Evolutionary conservation across 176 grass and related monocot species (phyloP).

Genomic region (Musa troglodytarum): DNA sequence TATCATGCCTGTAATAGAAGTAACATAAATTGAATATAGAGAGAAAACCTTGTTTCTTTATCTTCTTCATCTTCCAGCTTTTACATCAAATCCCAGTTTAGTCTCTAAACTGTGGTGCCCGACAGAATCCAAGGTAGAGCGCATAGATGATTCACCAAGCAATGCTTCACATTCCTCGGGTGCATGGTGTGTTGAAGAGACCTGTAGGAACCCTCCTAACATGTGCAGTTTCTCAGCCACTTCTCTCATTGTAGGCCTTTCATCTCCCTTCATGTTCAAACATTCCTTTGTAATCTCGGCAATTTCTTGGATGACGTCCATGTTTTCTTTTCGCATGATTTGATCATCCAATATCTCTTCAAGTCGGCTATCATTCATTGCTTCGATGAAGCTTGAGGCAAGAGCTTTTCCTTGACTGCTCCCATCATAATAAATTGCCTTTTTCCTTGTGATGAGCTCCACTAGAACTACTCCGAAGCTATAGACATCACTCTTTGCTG

Average conservation of each 20-base stretch:
- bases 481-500: conserved; percentile 29
- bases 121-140: too few relatives aligned
- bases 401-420: neutral
- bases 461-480: conserved; percentile 24
- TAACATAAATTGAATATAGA: too few relatives aligned
- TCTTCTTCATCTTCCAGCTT: too few relatives aligned
- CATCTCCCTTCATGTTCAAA: conserved; percentile 23
- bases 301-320: neutral
- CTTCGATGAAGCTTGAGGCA: neutral
- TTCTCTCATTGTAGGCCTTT: conserved; percentile 22
- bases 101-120: too few relatives aligned
- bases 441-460: conserved; percentile 23
- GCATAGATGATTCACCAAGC: neutral
- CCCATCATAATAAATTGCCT: conserved; percentile 2
- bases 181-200: neutral
- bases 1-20: too few relatives aligned
- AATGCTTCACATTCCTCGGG: neutral
- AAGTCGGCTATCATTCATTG: conserved; percentile 18
- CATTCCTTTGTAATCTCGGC: conserved; percentile 12
- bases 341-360: conserved; percentile 17
- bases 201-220: neutral
- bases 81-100: too few relatives aligned
- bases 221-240: neutral
- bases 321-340: neutral
- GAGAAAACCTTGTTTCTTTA: too few relatives aligned